phyloP scores from a whole-genome alignment of 164 flowering plant species.

The Chimonanthus salicifolius region DNA sequence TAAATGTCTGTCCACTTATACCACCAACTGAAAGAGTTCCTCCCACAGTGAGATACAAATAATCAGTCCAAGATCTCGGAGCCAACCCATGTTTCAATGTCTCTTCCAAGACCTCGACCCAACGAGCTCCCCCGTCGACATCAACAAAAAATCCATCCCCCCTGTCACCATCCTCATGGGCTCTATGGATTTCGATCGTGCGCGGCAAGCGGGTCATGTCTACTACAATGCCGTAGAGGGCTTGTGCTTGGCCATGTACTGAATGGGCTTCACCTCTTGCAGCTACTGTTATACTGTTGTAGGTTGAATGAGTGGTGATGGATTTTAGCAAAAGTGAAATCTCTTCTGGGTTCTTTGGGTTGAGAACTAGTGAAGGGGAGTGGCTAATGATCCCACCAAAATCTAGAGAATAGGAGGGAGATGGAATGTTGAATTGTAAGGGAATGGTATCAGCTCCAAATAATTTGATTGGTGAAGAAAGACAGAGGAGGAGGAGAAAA shows the following conservation, averaged over 20 bases:
- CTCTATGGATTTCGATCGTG: slow-evolving; percentile 16
- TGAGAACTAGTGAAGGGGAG: slow-evolving; percentile 26
- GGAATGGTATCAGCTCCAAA: too few relatives aligned
- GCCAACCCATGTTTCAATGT: slow-evolving; percentile 26
- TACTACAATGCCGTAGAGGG: slow-evolving; percentile 33
- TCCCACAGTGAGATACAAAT: slow-evolving; percentile 31
- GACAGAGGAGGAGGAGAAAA: too few relatives aligned
- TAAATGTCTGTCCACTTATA: slow-evolving; percentile 41
- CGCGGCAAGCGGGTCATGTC: slow-evolving; percentile 31
- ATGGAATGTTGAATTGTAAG: too few relatives aligned
- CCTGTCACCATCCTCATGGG: slow-evolving; percentile 1
- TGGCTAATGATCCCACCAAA: slow-evolving; percentile 29
- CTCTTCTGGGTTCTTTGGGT: slow-evolving; percentile 24
- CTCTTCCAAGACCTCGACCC: slow-evolving; percentile 32
- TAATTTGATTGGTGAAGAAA: too few relatives aligned
- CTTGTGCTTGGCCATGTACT: slow-evolving; percentile 37
- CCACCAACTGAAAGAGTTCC: slow-evolving; percentile 46
- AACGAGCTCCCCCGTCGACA: slow-evolving; percentile 33
- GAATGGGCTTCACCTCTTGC: slow-evolving; percentile 40
- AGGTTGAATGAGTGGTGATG: slow-evolving; percentile 22
- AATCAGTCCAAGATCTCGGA: slow-evolving; percentile 50
- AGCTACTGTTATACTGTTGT: slow-evolving; percentile 26
- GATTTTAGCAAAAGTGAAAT: slow-evolving; percentile 25
- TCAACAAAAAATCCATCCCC: slow-evolving; percentile 27
- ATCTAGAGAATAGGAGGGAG: slow-evolving; percentile 21